These are phyloP conservation scores for Uromyces viciae-fabae DNA, from an alignment of 1,284 basidiomycete genomes.

Conservation along the genomic window DNA sequence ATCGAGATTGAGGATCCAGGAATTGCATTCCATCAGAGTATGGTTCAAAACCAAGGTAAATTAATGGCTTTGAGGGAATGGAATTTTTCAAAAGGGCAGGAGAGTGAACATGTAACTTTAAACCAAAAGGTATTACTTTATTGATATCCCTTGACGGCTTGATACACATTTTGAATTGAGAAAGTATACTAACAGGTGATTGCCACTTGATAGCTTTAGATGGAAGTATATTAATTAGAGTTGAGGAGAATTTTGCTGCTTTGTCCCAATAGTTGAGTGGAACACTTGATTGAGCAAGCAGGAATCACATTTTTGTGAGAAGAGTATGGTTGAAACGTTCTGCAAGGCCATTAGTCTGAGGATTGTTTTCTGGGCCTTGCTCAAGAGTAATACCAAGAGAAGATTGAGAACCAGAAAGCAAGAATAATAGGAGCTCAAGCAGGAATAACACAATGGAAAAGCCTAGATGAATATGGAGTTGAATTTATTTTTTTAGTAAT, in stretches of 20 bases:
- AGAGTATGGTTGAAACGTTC: constrained; percentile 3
- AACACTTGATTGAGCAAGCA: not conserved
- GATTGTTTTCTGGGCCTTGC: not conserved
- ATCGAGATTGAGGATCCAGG: not conserved
- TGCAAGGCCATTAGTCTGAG: not conserved
- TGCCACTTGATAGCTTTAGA: not conserved
- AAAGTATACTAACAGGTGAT: not conserved
- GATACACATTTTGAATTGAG: not conserved
- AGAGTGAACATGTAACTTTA: constrained; percentile 2
- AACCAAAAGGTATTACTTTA: constrained; percentile 2
- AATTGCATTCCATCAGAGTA: not conserved
- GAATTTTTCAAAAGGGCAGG: not conserved
- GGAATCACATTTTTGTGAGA: not conserved
- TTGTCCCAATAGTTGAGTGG: constrained; percentile 12
- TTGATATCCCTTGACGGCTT: constrained; percentile 8
- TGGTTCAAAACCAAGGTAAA: not conserved
- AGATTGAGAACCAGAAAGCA: not conserved
- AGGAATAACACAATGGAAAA: not conserved
- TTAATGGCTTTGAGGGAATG: not conserved
- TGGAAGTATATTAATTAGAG: constrained; percentile 12
- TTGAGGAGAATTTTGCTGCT: not conserved
- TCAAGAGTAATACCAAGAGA: not conserved
- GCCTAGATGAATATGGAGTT: not conserved
- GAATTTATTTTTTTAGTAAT: too few relatives aligned
- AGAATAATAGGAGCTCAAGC: not conserved